Evolutionary conservation across 371 early-diverging fungal species (phyloP), one percentile per base, ranked within the genome.

Genomic region (Actinomortierella wolfii): DNA sequence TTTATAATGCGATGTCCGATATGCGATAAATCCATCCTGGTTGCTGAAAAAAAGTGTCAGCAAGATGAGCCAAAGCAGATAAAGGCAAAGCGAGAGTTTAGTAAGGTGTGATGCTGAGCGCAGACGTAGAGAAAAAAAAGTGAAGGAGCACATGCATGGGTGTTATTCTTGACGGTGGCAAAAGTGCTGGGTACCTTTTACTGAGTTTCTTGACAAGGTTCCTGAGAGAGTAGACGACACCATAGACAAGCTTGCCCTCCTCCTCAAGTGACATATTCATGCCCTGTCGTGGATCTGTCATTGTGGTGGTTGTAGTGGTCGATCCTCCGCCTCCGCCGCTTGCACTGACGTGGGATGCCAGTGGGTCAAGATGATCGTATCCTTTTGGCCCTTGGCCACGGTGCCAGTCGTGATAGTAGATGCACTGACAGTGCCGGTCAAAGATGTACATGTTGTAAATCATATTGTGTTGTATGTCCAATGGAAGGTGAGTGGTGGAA

Each of bases 181-280:
- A n/a, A n/a, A n/a, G n/a, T n/a, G n/a, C n/a, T n/a, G n/a, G n/a
- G 34, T 80, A 78, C 60, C 68, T 76, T 47, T 60, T 67, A 52
- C 73, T 77, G 15, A 96, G 81, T 70, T 95, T 95, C 56, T 81
- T 86, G 42, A 93, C 91, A 48, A 97, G 85, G 70, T 96, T 97
- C 57, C 92, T 82, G 50, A 94, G 82, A 24, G 95, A 94, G 51
- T 85, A 90, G 4, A 94, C 87, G 28, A 94, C 93, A 60, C 97
- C 97, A 71, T 95, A 97, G 13, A 97, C 94, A 18, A 97, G 83
- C 71, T 97, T 97, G 2, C 94, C 89, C 59, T 94, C 94, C 71
- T 97, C 96, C 57, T 90, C 89, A 54, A 89, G 81, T n/a, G 90
- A 85, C 57, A 86, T 81, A 57, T 81, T 82, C 60, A 83, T 85